These are phyloP conservation scores for Collybia sordida DNA, from an alignment of 768 basidiomycete genomes.

Conservation along the genomic window DNA sequence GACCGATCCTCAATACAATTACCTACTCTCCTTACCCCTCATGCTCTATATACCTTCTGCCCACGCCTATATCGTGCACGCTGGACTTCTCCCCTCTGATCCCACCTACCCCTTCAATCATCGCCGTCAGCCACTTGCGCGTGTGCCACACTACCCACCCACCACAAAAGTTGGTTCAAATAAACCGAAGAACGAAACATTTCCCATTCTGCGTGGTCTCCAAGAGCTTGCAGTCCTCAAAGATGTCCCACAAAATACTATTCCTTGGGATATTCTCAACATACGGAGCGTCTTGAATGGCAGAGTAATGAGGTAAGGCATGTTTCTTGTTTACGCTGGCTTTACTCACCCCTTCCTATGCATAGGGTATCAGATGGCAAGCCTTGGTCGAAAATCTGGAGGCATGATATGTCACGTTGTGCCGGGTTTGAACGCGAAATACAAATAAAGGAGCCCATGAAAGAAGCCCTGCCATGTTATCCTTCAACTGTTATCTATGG, in stretches of 20 bases:
- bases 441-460: slow-evolving; percentile 15
- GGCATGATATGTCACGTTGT: slow-evolving; percentile 59
- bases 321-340: not conserved
- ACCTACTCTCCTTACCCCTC: slow-evolving; percentile 74
- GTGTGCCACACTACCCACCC: slow-evolving; percentile 42
- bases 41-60: slow-evolving; percentile 71
- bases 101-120: slow-evolving; percentile 50
- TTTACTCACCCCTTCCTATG: not conserved
- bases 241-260: slow-evolving; percentile 71
- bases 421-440: slow-evolving; percentile 39
- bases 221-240: slow-evolving; percentile 72
- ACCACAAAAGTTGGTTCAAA: slow-evolving; percentile 5
- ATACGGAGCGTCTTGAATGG: slow-evolving; percentile 57
- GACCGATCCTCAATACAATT: slow-evolving; percentile 61
- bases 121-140: slow-evolving; percentile 69
- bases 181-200: slow-evolving; percentile 13
- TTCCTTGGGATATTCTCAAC: slow-evolving; percentile 78
- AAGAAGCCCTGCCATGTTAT: slow-evolving; percentile 52
- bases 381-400: slow-evolving; percentile 81
- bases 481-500: slow-evolving; percentile 86
- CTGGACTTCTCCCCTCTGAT: slow-evolving; percentile 76
- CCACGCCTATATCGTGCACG: slow-evolving; percentile 81
- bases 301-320: slow-evolving; percentile 41
- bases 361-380: slow-evolving; percentile 45
- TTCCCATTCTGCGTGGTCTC: slow-evolving; percentile 40